Evolutionary conservation across 768 basidiomycete species (phyloP).

Genomic region (Pulveroboletus sp.): DNA sequence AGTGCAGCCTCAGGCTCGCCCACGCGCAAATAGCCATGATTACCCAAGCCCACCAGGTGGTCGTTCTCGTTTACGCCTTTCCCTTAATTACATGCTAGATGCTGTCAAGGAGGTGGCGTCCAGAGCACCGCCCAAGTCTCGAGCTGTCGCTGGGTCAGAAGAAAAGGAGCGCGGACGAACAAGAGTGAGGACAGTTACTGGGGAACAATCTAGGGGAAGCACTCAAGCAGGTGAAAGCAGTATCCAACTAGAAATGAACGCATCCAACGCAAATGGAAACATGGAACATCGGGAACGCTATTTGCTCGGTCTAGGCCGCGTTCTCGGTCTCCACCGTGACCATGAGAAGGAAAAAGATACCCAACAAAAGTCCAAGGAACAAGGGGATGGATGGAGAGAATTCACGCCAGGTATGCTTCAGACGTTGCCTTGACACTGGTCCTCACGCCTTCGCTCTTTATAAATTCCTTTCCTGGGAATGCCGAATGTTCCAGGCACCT

Average conservation of each 20-base stretch:
- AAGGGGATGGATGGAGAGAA: conserved; percentile 73
- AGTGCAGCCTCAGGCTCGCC: background rate
- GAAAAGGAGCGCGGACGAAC: conserved; percentile 25
- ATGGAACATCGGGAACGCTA: conserved; percentile 14
- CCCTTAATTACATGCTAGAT: conserved; percentile 16
- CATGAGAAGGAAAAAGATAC: conserved; percentile 10
- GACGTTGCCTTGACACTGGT: background rate
- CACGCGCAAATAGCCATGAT: background rate
- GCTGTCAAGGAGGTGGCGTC: conserved; percentile 19
- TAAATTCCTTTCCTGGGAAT: background rate
- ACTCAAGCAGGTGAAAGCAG: background rate
- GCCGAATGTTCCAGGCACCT: conserved; percentile 59
- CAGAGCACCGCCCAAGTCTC: conserved; percentile 10
- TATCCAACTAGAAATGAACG: background rate
- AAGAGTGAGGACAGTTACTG: conserved; percentile 9
- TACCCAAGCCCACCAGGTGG: background rate
- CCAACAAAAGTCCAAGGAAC: conserved; percentile 37
- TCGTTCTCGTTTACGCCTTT: conserved; percentile 18
- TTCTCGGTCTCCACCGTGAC: conserved; percentile 19
- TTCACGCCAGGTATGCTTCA: conserved; percentile 73
- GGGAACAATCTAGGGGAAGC: background rate
- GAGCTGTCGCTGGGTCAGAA: conserved; percentile 37
- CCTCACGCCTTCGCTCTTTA: background rate
- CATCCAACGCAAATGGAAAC: background rate
- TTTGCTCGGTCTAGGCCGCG: conserved; percentile 36